Conservation (phyloP, 805 yeast genomes). For the Lipomyces anomalus region DNA sequence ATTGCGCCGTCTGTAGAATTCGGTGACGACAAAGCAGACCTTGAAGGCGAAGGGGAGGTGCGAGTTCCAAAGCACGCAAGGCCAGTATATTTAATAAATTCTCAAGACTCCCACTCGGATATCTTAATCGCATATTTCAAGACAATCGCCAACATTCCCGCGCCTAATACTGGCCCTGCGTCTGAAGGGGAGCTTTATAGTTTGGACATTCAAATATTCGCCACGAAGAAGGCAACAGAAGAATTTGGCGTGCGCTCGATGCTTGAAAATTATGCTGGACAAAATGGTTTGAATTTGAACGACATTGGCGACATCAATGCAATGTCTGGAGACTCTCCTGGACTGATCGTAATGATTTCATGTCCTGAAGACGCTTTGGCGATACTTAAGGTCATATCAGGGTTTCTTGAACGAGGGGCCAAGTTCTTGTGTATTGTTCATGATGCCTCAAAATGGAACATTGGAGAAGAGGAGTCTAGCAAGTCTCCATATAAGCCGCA, state of each 20-base stretch:
- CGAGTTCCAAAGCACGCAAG: too few relatives aligned
- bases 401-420: not conserved
- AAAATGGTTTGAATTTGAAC: not conserved
- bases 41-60: too few relatives aligned
- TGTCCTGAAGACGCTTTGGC: not conserved
- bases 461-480: not conserved
- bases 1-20: too few relatives aligned
- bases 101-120: not conserved
- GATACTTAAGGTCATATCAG: not conserved
- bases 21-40: too few relatives aligned
- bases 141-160: not conserved
- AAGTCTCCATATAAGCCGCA: not conserved
- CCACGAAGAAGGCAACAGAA: not conserved
- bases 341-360: not conserved
- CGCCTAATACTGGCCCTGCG: not conserved
- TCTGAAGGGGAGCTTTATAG: not conserved
- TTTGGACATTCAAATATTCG: not conserved
- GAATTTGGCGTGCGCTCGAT: not conserved
- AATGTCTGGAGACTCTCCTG: not conserved
- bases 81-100: not conserved
- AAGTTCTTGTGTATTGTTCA: not conserved
- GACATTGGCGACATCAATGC: not conserved
- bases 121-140: not conserved
- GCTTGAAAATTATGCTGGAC: not conserved
- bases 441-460: not conserved